Percentiles rank a stretch among this genome's conserved stretches.
phyloP scores from a whole-genome alignment of 2,329 filamentous ascomycete species.

The Talaromyces sp. region DNA sequence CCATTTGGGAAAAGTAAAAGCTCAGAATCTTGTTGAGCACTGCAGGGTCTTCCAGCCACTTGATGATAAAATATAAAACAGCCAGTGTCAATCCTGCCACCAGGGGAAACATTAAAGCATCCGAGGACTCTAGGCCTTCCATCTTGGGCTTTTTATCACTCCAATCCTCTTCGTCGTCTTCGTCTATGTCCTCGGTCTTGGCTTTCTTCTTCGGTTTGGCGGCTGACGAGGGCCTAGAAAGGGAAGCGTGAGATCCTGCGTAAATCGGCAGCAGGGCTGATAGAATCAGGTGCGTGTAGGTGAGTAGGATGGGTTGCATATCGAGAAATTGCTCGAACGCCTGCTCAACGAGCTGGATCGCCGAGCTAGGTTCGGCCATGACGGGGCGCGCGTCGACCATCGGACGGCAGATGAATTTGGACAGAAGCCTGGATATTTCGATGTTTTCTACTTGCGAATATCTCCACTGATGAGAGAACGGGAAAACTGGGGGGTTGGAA shows the following conservation, averaged over 20 bases:
- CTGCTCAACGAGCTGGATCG: conserved; percentile 35
- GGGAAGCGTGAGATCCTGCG: conserved; percentile 75
- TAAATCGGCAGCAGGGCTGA: conserved; percentile 79
- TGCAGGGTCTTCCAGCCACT: conserved; percentile 76
- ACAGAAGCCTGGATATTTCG: neutral
- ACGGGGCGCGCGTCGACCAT: conserved; percentile 7
- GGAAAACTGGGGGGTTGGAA: neutral
- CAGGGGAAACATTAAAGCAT: conserved; percentile 80
- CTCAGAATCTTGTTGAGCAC: conserved; percentile 78
- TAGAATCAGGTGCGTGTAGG: conserved; percentile 57
- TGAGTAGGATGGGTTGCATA: conserved; percentile 46
- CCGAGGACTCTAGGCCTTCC: conserved; percentile 66
- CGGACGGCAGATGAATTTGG: neutral
- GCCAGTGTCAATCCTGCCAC: conserved; percentile 67
- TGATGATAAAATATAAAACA: conserved; percentile 80
- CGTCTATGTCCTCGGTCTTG: conserved; percentile 8
- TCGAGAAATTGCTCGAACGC: conserved; percentile 35
- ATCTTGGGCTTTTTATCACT: conserved; percentile 52
- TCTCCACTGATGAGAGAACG: neutral
- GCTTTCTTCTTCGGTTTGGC: conserved; percentile 49
- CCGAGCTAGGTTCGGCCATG: conserved; percentile 31
- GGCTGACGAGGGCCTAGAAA: conserved; percentile 77
- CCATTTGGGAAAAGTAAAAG: conserved; percentile 75
- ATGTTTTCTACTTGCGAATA: neutral
- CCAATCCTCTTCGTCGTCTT: conserved; percentile 43